phyloP scores from a whole-genome alignment of 345 rosid species.

The Corymbia maculata region DNA sequence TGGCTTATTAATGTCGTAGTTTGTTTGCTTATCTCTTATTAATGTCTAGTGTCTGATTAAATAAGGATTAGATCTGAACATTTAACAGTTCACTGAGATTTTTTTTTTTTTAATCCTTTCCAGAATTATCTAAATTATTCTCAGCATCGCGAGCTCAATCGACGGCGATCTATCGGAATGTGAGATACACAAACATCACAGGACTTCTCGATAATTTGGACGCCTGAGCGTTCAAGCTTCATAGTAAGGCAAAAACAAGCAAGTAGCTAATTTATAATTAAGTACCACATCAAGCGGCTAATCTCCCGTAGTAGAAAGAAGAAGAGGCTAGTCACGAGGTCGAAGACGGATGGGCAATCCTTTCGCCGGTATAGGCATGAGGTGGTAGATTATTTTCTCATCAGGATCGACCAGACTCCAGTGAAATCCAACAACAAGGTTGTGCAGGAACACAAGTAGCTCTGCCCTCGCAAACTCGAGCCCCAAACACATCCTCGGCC shows the following conservation, averaged over 20 bases:
- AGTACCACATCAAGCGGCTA: neutral
- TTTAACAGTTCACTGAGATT: neutral
- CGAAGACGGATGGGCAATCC: constrained; percentile 9
- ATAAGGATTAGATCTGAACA: neutral
- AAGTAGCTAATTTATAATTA: neutral
- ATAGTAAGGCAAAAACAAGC: neutral
- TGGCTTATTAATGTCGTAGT: neutral
- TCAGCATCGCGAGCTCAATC: neutral
- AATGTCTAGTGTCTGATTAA: neutral
- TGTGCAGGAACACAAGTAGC: constrained; percentile 16
- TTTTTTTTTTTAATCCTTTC: neutral
- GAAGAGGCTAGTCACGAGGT: neutral
- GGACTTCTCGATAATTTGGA: neutral
- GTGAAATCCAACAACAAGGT: constrained; percentile 2
- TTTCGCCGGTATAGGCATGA: constrained; percentile 4
- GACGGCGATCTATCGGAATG: neutral
- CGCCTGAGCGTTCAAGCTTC: neutral
- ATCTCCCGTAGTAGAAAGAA: neutral
- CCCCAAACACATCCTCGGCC: constrained; percentile 14
- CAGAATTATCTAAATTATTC: neutral
- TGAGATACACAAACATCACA: neutral
- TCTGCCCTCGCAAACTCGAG: constrained; percentile 3
- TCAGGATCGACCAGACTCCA: constrained; percentile 4
- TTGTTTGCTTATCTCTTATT: neutral
- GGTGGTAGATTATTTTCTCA: constrained; percentile 4